Evolutionary conservation across 2,329 filamentous ascomycete species (phyloP), one percentile per base, ranked within the genome.

Genomic region (Epichloe typhina): DNA sequence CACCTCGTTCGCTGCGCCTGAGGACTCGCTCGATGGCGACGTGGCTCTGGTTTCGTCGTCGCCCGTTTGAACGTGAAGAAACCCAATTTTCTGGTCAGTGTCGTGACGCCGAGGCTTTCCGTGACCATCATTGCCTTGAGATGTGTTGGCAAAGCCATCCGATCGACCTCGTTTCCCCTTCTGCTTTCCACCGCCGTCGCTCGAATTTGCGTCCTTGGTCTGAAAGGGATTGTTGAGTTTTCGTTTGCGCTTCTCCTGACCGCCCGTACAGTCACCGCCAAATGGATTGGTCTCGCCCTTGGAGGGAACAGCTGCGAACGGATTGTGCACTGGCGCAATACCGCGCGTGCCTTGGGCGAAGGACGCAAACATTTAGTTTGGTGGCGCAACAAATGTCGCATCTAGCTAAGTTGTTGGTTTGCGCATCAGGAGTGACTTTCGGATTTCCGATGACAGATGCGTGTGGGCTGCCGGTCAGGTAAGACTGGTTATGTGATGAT

Each of bases 311-410:
- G 50, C 37, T 31, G 65, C 65, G 60, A 69, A 69, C 19, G 65
- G 65, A 54, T 67, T 69, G 53, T 59, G 57, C 51, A 60, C 61
- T 52, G 64, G 58, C 60, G 66, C 61, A 56, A 62, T 58, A 57
- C 59, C 61, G 56, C 61, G 58, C 62, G 65, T 62, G 58, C 64
- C 59, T 57, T 64, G 63, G 56, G 62, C 60, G 53, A 67, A 62
- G 50, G 64, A 56, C 52, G 66, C 64, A 61, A 66, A 64, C 67
- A 69, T 69, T 59, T 63, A 60, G 59, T 62, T 9, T 58, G 66
- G 67, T 64, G 66, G 66, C 66, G 67, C 67, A 67, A 68, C 66
- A 53, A 54, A 55, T 57, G 66, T 68, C 64, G 66, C 67, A 65
- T 59, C 64, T 66, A 68, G 61, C 64, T 58, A 57, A 52, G 54